Base-by-base conservation (phyloP, 1,284 basidiomycete genomes). In the Malassezia arunalokei region DNA sequence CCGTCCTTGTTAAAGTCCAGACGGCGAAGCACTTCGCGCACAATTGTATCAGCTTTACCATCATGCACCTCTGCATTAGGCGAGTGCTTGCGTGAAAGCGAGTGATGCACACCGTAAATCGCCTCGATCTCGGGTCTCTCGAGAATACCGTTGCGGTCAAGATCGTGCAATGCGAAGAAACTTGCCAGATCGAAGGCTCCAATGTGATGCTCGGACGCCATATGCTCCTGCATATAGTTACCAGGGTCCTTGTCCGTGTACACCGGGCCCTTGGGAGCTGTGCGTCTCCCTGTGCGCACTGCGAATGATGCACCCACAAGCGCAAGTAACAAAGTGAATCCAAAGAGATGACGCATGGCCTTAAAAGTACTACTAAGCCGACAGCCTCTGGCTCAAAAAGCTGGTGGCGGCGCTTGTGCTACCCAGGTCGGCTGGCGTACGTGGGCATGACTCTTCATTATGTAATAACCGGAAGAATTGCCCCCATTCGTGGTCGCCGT, bases 1-100 rank as follows among this genome's bases (percentile, higher is more conserved):
- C 84, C 86, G 67, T 98, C 89, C 0, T 77, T 75, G 71, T 88
- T 79, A 70, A 79, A 81, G 75, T 99, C 92, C 59, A 96, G 77
- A 24, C 77, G 74, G 20, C 78, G 74, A 4, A 98, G 78, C 6
- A 99, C 83, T 30, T 81, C 80, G 43, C 80, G 76, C 11, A 89
- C 84, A 56, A 99, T 84, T 51, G 81, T 74, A 55, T 87, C 81
- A 0, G 90, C 87, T 76, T 95, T 91, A 73, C 81, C 78, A 68
- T 87, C 81, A 68, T 91, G 87, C 46, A 81, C 77, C 37, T 87
- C 84, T 61, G 86, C 83, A 32, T 56, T 79, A 78, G 81, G 83
- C 20, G 87, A 85, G 75, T 85, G 82, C 75, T 87, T 85, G 75
- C 86, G 82, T 17, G 87, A 86, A 64, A 88, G 88, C 55, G 91